phyloP scores from a whole-genome alignment of 305 asterid genomes.

The Ilex paraguariensis region DNA sequence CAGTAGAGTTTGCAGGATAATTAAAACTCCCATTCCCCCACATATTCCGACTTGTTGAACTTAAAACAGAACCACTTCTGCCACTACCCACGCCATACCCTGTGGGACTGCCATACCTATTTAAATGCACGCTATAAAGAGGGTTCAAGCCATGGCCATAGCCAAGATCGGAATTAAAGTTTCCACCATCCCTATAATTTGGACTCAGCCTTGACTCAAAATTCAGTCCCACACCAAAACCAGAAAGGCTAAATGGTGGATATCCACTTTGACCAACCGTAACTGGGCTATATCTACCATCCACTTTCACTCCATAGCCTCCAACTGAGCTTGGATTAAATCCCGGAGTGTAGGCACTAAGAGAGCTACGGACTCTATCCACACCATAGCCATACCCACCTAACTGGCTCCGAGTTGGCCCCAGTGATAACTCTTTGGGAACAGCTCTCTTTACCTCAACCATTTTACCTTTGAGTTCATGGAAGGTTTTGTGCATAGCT shows the following conservation, averaged over 20 bases:
- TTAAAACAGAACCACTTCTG: slow-evolving; percentile 29
- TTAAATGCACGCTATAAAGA: slow-evolving; percentile 31
- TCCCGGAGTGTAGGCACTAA: slow-evolving; percentile 47
- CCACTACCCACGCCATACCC: slow-evolving; percentile 20
- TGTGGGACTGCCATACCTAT: slow-evolving; percentile 25
- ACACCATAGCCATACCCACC: slow-evolving; percentile 51
- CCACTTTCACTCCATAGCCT: slow-evolving; percentile 54
- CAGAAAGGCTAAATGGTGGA: slow-evolving; percentile 37
- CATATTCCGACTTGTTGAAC: slow-evolving; percentile 17
- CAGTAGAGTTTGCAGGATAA: slow-evolving; percentile 34
- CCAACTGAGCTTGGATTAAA: slow-evolving; percentile 41
- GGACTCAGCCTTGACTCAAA: slow-evolving; percentile 34
- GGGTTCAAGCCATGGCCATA: slow-evolving; percentile 40
- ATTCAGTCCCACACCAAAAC: slow-evolving; percentile 33
- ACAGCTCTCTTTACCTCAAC: slow-evolving; percentile 90
- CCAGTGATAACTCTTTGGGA: slow-evolving; percentile 78
- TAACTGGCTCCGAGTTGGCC: slow-evolving; percentile 51
- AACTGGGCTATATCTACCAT: slow-evolving; percentile 59
- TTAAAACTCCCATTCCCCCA: slow-evolving; percentile 36
- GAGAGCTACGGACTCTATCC: slow-evolving; percentile 50
- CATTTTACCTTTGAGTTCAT: slow-evolving; percentile 85
- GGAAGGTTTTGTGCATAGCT: slow-evolving; percentile 66
- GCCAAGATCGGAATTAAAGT: slow-evolving; percentile 32
- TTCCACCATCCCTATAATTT: slow-evolving; percentile 29
- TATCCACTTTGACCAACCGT: slow-evolving; percentile 50